Evolutionary conservation across 2,329 filamentous ascomycete genomes (phyloP).

Genomic region (Penicillium janthinellum): DNA sequence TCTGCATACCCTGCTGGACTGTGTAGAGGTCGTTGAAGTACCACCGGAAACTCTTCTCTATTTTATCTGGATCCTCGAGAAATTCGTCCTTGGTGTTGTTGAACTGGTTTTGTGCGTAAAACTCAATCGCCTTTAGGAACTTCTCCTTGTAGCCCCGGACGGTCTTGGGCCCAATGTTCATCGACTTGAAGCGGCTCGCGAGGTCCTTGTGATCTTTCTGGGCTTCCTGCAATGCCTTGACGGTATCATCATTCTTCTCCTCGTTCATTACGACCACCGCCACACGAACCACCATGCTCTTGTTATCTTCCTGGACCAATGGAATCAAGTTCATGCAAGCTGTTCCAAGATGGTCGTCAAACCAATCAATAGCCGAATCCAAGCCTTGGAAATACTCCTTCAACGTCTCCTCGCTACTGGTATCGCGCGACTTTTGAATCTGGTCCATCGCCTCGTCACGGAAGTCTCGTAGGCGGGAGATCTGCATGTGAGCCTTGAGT

Average conservation of each 20-base stretch:
- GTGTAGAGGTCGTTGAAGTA: conserved; percentile 97
- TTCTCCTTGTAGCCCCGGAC: conserved; percentile 96
- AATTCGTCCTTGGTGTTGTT: conserved; percentile 72
- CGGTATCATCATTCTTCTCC: conserved; percentile 92
- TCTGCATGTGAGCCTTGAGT: conserved; percentile 83
- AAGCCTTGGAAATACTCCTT: conserved; percentile 86
- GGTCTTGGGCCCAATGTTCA: conserved; percentile 89
- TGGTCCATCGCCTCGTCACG: conserved; percentile 96
- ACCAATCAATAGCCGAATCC: conserved; percentile 87
- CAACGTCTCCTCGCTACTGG: conserved; percentile 75
- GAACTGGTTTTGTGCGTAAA: conserved; percentile 74
- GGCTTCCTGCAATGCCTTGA: conserved; percentile 88
- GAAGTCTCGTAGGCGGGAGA: conserved; percentile 90
- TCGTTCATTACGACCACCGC: conserved; percentile 93
- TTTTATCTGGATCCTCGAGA: conserved; percentile 74
- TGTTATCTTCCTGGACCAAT: conserved; percentile 82
- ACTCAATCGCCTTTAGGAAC: conserved; percentile 77
- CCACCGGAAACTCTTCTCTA: conserved; percentile 91
- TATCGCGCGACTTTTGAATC: conserved; percentile 75
- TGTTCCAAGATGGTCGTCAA: conserved; percentile 89
- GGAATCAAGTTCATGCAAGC: conserved; percentile 89
- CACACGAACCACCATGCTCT: conserved; percentile 84
- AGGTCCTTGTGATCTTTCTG: conserved; percentile 95
- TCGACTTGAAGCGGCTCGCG: conserved; percentile 88
- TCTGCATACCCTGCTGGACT: conserved; percentile 88